phyloP scores from a whole-genome alignment of 495 filamentous ascomycete species.

The Lophiotrema nucula region DNA sequence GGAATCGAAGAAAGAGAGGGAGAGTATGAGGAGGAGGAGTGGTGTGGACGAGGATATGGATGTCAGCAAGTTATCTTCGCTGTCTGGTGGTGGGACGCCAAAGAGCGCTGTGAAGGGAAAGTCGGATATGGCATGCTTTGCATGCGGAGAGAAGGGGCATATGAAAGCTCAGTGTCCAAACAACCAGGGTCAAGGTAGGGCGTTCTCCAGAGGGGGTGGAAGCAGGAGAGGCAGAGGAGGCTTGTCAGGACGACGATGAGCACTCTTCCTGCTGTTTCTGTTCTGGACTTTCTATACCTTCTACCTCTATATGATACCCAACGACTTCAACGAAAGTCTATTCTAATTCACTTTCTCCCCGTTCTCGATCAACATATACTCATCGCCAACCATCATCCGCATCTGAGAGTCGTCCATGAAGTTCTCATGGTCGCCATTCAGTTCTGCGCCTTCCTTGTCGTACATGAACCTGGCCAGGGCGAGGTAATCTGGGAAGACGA shows the following conservation, averaged over 20 bases:
- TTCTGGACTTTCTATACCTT: too few relatives aligned
- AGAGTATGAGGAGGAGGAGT: neutral
- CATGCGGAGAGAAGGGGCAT: constrained; percentile 48
- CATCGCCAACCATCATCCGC: constrained; percentile 48
- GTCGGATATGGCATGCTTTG: constrained; percentile 40
- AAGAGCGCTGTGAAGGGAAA: constrained; percentile 3
- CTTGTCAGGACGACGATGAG: too few relatives aligned
- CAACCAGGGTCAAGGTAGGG: too few relatives aligned
- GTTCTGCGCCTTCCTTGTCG: constrained; percentile 41
- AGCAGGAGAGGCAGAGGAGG: too few relatives aligned
- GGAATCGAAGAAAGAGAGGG: constrained; percentile 20
- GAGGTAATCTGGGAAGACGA: constrained; percentile 45
- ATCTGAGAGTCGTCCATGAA: constrained; percentile 47
- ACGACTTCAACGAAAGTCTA: too few relatives aligned
- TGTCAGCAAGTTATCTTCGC: constrained; percentile 52
- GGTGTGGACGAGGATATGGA: constrained; percentile 58
- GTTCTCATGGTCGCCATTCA: constrained; percentile 44
- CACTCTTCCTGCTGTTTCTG: too few relatives aligned
- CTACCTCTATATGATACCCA: neutral
- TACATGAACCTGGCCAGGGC: constrained; percentile 45
- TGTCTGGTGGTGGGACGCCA: constrained; percentile 47
- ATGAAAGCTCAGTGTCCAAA: constrained; percentile 44
- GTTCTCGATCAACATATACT: constrained; percentile 45
- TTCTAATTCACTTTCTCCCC: constrained; percentile 34
- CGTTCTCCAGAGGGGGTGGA: too few relatives aligned